These are phyloP conservation scores for Flaveria ramosissima DNA, from an alignment of 129 eudicot genomes.

Conservation along the genomic window DNA sequence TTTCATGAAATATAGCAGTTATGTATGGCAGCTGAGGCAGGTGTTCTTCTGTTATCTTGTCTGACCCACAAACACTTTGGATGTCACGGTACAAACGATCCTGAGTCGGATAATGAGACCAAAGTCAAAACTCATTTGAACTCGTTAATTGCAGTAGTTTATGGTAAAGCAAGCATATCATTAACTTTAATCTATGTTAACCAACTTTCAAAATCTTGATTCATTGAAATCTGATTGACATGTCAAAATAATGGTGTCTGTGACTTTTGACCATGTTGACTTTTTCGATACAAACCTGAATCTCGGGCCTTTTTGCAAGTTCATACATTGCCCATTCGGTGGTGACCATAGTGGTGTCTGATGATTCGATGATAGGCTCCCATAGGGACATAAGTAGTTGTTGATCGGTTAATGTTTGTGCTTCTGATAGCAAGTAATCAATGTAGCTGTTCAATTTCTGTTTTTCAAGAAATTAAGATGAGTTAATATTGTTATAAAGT, in stretches of 20 bases:
- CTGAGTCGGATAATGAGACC: constrained; percentile 32
- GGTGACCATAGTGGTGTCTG: constrained; percentile 68
- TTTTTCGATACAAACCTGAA: constrained; percentile 45
- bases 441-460: constrained; percentile 58
- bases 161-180: neutral
- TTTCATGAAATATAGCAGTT: constrained; percentile 61
- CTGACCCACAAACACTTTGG: constrained; percentile 51
- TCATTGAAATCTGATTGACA: neutral
- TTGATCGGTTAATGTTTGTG: constrained; percentile 40
- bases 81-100: constrained; percentile 55
- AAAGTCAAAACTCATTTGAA: neutral
- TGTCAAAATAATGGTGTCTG: too few species aligned
- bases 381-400: constrained; percentile 55
- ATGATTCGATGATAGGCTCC: constrained; percentile 69
- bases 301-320: constrained; percentile 52
- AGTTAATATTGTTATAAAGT: neutral
- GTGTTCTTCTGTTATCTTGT: constrained; percentile 50
- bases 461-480: neutral
- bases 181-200: too few species aligned
- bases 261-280: neutral
- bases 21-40: constrained; percentile 52
- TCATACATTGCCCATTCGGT: constrained; percentile 78
- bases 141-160: neutral
- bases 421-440: constrained; percentile 56
- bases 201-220: neutral